A percentile compares a stretch with the other conserved stretches of the same genome.
These are phyloP conservation scores for Psilocybe cyanescens DNA, from an alignment of 768 basidiomycete species.

Conservation along the genomic window DNA sequence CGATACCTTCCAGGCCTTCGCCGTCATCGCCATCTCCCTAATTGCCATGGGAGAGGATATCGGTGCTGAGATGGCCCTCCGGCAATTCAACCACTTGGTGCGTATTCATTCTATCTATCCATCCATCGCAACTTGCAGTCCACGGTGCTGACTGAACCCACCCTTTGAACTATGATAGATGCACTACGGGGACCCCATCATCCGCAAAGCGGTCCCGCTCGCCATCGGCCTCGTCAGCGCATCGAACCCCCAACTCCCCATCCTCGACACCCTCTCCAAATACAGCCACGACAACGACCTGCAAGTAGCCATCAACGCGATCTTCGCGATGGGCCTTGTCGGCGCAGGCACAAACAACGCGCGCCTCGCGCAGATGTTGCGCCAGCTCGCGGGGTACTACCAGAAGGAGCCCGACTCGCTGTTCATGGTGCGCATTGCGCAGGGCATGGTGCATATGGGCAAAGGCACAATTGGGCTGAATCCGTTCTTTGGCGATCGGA, in stretches of 20 bases:
- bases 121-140: no score
- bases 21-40: constrained; percentile 91
- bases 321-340: constrained; percentile 98
- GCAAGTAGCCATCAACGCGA: constrained; percentile 94
- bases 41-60: constrained; percentile 99
- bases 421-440: constrained; percentile 94
- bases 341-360: constrained; percentile 99
- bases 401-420: constrained; percentile 96
- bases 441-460: constrained; percentile 99
- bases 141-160: no score
- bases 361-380: constrained; percentile 94
- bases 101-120: constrained; percentile 26
- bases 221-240: constrained; percentile 94
- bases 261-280: constrained; percentile 96
- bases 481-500: constrained; percentile 94
- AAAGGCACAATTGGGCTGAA: constrained; percentile 98
- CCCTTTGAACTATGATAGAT: constrained; percentile 56
- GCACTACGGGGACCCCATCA: constrained; percentile 95
- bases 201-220: constrained; percentile 91
- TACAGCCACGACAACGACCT: constrained; percentile 99
- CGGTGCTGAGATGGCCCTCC: constrained; percentile 95
- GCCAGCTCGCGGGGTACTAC: constrained; percentile 97
- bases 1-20: constrained; percentile 89
- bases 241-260: constrained; percentile 92
- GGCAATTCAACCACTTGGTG: constrained; percentile 97